phyloP scores from a whole-genome alignment of 495 filamentous ascomycete genomes.

The Mytilinidion resinicola region DNA sequence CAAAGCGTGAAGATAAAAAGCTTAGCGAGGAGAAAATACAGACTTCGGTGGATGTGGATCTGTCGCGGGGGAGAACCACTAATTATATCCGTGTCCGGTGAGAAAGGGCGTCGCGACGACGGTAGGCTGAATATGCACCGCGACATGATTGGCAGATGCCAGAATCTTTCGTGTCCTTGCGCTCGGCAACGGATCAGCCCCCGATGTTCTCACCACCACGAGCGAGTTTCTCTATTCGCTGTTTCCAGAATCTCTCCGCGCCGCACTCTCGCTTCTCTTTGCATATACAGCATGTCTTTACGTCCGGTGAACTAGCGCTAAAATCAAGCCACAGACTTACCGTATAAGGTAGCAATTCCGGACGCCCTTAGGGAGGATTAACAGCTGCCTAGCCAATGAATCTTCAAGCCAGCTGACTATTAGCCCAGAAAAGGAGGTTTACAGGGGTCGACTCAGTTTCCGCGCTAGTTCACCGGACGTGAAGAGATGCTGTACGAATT shows the following conservation, averaged over 20 bases:
- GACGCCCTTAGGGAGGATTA: no score
- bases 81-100: neutral
- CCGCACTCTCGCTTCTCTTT: neutral
- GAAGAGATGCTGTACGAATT: no score
- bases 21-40: neutral
- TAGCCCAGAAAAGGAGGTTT: no score
- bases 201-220: neutral
- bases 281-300: neutral
- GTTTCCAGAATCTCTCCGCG: conserved; percentile 1
- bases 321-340: no score
- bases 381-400: no score
- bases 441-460: no score
- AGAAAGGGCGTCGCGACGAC: neutral
- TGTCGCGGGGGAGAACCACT: neutral
- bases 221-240: neutral
- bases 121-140: neutral
- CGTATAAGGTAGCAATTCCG: no score
- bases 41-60: neutral
- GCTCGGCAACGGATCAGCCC: neutral
- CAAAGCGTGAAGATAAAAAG: neutral
- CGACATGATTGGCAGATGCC: neutral
- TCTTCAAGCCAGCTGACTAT: no score
- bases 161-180: neutral
- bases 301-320: no score
- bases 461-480: no score